Conservation (phyloP, 2,329 filamentous ascomycete genomes). For the Fusarium tupiense region DNA sequence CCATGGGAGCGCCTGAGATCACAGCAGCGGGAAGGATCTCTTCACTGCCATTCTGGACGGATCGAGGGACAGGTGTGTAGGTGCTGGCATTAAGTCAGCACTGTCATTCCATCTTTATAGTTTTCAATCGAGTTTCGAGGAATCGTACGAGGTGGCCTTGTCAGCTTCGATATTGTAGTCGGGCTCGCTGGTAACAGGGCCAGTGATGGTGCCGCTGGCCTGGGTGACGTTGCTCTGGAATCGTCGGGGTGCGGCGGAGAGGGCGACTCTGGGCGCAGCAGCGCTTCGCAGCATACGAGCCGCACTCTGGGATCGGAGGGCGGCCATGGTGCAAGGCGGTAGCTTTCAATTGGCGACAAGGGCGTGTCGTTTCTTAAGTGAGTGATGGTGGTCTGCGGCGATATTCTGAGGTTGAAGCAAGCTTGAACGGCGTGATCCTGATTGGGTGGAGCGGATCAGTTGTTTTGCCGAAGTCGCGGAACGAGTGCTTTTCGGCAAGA, state of each 20-base stretch:
- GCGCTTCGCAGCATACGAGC: conserved; percentile 62
- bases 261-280: conserved; percentile 49
- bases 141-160: conserved; percentile 84
- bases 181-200: conserved; percentile 70
- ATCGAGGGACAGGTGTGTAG: conserved; percentile 90
- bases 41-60: conserved; percentile 91
- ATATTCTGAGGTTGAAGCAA: conserved; percentile 44
- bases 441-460: conserved; percentile 56
- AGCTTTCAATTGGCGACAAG: conserved; percentile 41
- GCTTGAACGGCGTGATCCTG: conserved; percentile 46
- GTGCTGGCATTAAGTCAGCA: conserved; percentile 62
- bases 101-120: background rate
- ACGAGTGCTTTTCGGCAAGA: conserved; percentile 62
- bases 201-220: conserved; percentile 51
- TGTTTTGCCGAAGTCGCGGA: conserved; percentile 51
- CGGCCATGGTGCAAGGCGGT: conserved; percentile 65
- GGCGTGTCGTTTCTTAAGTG: conserved; percentile 32
- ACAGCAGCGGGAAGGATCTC: conserved; percentile 82
- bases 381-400: conserved; percentile 42
- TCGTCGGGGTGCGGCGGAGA: conserved; percentile 60
- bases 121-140: conserved; percentile 3
- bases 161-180: conserved; percentile 85
- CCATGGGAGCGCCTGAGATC: conserved; percentile 90
- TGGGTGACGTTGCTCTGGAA: conserved; percentile 63
- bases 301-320: conserved; percentile 67